Evolutionary conservation across 352 stramenopile species (phyloP), one percentile per base, ranked within the genome.

Genomic region (Phytophthora parvispora): DNA sequence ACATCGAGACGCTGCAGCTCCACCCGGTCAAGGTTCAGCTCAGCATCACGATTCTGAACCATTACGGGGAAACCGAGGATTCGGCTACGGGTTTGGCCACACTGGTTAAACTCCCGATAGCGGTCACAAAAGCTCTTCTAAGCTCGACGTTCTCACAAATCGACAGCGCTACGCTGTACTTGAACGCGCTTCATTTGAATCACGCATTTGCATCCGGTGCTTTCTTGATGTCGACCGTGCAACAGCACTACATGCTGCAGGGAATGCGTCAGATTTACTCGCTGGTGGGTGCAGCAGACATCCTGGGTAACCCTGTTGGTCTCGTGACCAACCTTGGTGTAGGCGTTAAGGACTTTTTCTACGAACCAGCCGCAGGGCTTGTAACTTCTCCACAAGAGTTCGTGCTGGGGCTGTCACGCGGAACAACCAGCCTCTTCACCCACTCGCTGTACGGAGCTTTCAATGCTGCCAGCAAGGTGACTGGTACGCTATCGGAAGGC

Each of bases 281-380:
- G 1, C 70, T 98, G 27, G 80, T 97, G 4, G 90, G 90, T 1
- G 95, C 92, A 3, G 83, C 98, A 4, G 92, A 96, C 45, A 91
- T 98, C n/a, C 45, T 98, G 18, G 93, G 93, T 31, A 97, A 97
- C 49, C 93, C 93, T 2, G 90, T 97, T 25, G 92, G 92, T 5
- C 81, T 98, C 13, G 89, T 97, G 27, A 95, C 84, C 27, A 96
- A 92, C 6, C 74, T 98, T 20, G 91, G 91, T 31, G 84, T 92
- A 1, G 94, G 94, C 25, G 92, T 98, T 15, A 95, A 96, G 31
- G 94, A 98, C 68, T 98, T 98, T 71, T 98, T 98, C 64, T 98
- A 98, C 69, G 96, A 97, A 43, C 94, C 94, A 28, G 94, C 92
- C 28, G 90, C 96, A 6, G 94, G 92, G 0, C 84, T 97, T 57